These are phyloP conservation scores for Gossypium trilobum DNA, from an alignment of 441 rosid species.

Conservation along the genomic window DNA sequence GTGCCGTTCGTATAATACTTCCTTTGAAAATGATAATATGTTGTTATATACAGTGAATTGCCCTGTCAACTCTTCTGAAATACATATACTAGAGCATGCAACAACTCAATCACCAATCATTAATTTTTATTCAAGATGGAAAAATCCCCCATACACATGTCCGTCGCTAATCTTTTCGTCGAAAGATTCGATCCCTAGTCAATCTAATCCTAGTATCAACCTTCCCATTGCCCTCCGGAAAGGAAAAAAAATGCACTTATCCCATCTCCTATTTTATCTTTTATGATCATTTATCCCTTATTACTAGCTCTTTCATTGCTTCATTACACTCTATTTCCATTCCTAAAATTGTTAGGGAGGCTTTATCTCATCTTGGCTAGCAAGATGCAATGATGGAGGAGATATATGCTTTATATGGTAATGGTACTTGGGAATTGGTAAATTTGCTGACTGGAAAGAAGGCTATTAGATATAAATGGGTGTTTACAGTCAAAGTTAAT, in stretches of 20 bases:
- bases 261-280: background rate
- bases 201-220: background rate
- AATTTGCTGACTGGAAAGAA: background rate
- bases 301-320: background rate
- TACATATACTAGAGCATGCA: too few species aligned
- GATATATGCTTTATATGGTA: background rate
- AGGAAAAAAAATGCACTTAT: background rate
- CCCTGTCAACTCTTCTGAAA: background rate
- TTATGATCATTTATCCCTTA: background rate
- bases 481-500: background rate
- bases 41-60: too few species aligned
- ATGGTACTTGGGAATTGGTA: background rate
- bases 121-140: too few species aligned
- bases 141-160: too few species aligned
- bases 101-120: too few species aligned
- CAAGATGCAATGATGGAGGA: background rate
- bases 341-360: background rate
- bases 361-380: background rate
- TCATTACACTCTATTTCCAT: background rate
- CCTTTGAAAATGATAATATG: too few species aligned
- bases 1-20: too few species aligned
- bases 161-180: too few species aligned
- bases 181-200: background rate
- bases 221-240: background rate
- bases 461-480: background rate